A percentile compares a stretch with the other conserved stretches of the same genome.
Evolutionary conservation across 306 rosid species (phyloP).

Genomic region (Glycine latifolia): DNA sequence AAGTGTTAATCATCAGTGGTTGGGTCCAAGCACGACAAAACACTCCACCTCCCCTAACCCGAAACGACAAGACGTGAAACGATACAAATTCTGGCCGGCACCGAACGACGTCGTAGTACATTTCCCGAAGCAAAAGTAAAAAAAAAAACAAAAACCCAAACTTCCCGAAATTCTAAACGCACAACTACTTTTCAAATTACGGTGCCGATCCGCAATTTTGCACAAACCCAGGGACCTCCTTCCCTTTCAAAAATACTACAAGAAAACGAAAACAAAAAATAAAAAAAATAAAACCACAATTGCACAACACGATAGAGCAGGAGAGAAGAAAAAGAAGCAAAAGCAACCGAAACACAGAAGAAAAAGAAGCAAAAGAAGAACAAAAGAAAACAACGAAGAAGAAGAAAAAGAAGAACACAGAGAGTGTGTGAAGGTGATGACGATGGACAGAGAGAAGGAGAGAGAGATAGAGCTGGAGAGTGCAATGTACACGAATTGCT

Average conservation of each 20-base stretch:
- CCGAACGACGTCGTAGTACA: slow-evolving; percentile 19
- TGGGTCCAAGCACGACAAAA: not conserved
- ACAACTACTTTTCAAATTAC: slow-evolving; percentile 48
- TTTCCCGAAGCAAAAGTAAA: not conserved
- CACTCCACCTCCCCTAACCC: slow-evolving; percentile 3
- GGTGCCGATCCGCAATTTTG: slow-evolving; percentile 43
- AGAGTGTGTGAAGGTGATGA: slow-evolving; percentile 60
- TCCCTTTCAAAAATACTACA: not conserved
- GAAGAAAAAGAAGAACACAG: not conserved
- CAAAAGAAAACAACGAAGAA: not conserved
- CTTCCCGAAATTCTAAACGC: slow-evolving; percentile 9
- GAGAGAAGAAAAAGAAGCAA: slow-evolving; percentile 9
- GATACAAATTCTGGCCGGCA: slow-evolving; percentile 55
- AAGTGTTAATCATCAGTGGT: not conserved
- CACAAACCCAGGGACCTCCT: slow-evolving; percentile 32
- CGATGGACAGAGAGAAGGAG: slow-evolving; percentile 99
- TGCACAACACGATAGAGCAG: slow-evolving; percentile 24
- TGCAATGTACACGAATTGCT: slow-evolving; percentile 98
- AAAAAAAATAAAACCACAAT: not conserved
- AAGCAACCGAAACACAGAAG: slow-evolving; percentile 32
- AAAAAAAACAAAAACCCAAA: not conserved
- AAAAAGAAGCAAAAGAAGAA: not conserved
- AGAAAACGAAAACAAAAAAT: not conserved
- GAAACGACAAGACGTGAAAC: slow-evolving; percentile 41
- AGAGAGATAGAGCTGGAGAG: slow-evolving; percentile 98